A percentile compares a stretch with the other conserved stretches of the same genome.
Conservation (phyloP, 2,329 filamentous ascomycete species). For the Torrubiellomyces zombiae region DNA sequence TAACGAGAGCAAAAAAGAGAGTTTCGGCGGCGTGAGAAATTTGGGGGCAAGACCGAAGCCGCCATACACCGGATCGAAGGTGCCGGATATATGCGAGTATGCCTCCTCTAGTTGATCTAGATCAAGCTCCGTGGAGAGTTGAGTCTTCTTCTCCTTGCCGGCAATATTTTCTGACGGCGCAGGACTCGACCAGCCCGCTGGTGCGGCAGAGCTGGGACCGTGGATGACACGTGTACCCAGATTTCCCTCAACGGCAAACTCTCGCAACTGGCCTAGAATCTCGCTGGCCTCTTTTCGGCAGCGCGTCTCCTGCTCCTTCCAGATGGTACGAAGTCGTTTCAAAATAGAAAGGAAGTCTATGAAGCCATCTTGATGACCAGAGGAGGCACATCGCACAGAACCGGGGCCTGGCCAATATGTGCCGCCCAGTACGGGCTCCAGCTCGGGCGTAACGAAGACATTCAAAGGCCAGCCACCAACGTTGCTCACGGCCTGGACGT, state of each 20-base stretch:
- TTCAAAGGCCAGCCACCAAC: conserved; percentile 90
- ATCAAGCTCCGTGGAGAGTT: conserved; percentile 54
- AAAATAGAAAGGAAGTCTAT: conserved; percentile 74
- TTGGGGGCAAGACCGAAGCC: conserved; percentile 76
- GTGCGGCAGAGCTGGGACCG: conserved; percentile 12
- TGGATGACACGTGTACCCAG: conserved; percentile 28
- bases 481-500: conserved; percentile 82
- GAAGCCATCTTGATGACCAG: conserved; percentile 34
- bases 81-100: conserved; percentile 59
- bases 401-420: conserved; percentile 87
- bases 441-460: conserved; percentile 84
- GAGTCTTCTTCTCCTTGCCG: conserved; percentile 8
- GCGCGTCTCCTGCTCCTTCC: conserved; percentile 69
- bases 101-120: conserved; percentile 86
- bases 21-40: conserved; percentile 74
- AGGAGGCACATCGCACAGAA: conserved; percentile 22
- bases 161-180: conserved; percentile 11
- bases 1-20: conserved; percentile 66
- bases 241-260: conserved; percentile 80
- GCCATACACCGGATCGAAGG: conserved; percentile 63
- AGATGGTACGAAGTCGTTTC: conserved; percentile 57
- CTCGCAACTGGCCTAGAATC: conserved; percentile 62
- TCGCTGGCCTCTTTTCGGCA: conserved; percentile 73
- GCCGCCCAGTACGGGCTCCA: conserved; percentile 88
- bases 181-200: conserved; percentile 14